A percentile compares a stretch with the other conserved stretches of the same genome.
phyloP scores from a whole-genome alignment of 768 basidiomycete species.

The Lactifluus pinguis region DNA sequence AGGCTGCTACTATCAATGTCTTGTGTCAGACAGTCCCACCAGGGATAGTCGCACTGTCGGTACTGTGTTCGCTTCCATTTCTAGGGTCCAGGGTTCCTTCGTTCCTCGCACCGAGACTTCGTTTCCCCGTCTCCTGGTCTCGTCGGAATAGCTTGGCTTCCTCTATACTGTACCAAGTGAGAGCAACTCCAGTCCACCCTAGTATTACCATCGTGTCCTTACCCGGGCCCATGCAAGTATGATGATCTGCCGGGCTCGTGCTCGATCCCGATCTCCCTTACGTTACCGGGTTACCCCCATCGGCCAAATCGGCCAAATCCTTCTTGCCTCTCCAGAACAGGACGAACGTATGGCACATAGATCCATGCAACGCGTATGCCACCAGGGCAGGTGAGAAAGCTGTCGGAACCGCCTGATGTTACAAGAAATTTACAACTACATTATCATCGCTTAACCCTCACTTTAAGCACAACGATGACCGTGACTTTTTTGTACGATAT shows the following conservation, averaged over 20 bases:
- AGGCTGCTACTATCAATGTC: conserved; percentile 18
- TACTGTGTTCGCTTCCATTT: not conserved
- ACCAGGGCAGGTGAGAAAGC: conserved; percentile 17
- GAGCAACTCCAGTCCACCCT: conserved; percentile 37
- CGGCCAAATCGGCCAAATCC: conserved; percentile 90
- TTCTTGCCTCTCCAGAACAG: conserved; percentile 69
- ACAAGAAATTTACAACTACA: conserved; percentile 95
- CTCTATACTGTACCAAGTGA: conserved; percentile 14
- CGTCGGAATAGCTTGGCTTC: conserved; percentile 16
- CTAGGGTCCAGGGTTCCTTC: conserved; percentile 6
- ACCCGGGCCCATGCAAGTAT: conserved; percentile 67
- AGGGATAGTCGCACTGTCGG: conserved; percentile 12
- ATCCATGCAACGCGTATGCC: conserved; percentile 21
- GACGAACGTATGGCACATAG: conserved; percentile 11
- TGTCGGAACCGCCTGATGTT: conserved; percentile 62
- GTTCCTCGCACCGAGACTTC: conserved; percentile 17
- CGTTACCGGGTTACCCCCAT: no score
- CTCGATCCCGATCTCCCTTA: conserved; percentile 84
- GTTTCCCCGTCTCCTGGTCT: conserved; percentile 14
- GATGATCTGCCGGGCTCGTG: conserved; percentile 73
- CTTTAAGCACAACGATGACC: no score
- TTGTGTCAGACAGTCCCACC: conserved; percentile 15
- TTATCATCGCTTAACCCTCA: conserved; percentile 33
- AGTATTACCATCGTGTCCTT: conserved; percentile 72
- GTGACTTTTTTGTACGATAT: conserved; percentile 80